Conservation (phyloP, 257 asterid genomes). For the Voacanga thouarsii region DNA sequence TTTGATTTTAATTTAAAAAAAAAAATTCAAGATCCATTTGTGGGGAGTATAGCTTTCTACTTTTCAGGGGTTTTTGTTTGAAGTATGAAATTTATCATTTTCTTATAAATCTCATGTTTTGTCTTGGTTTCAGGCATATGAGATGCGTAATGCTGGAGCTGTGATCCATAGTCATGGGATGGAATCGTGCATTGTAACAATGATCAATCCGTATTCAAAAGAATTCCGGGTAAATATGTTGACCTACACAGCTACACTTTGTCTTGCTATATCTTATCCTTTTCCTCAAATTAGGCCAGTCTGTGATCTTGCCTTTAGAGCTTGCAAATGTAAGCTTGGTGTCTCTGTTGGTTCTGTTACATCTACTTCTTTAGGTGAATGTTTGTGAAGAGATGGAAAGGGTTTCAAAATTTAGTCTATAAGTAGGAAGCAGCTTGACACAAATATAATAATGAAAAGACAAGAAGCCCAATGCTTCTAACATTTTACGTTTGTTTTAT, state of each 20-base stretch:
- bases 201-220: constrained; percentile 79
- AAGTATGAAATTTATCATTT: background rate
- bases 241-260: background rate
- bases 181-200: constrained; percentile 91
- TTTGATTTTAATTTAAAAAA: too few relatives aligned
- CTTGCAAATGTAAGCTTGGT: background rate
- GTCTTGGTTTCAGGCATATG: constrained; percentile 61
- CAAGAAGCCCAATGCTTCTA: too few relatives aligned
- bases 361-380: background rate
- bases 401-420: too few relatives aligned
- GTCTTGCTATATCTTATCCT: background rate
- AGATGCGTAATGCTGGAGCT: constrained; percentile 94
- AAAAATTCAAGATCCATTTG: background rate
- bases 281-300: background rate
- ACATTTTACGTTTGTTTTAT: too few relatives aligned
- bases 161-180: constrained; percentile 99
- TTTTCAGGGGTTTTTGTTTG: background rate
- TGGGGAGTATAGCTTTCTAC: background rate
- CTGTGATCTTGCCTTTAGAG: background rate
- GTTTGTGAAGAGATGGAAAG: background rate
- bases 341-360: background rate
- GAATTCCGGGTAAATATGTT: constrained; percentile 69
- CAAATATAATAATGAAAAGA: too few relatives aligned
- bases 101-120: background rate
- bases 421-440: too few relatives aligned